Percentiles rank a stretch among this genome's conserved stretches.
phyloP scores from a whole-genome alignment of 352 stramenopile species.

The Globisporangium polare region DNA sequence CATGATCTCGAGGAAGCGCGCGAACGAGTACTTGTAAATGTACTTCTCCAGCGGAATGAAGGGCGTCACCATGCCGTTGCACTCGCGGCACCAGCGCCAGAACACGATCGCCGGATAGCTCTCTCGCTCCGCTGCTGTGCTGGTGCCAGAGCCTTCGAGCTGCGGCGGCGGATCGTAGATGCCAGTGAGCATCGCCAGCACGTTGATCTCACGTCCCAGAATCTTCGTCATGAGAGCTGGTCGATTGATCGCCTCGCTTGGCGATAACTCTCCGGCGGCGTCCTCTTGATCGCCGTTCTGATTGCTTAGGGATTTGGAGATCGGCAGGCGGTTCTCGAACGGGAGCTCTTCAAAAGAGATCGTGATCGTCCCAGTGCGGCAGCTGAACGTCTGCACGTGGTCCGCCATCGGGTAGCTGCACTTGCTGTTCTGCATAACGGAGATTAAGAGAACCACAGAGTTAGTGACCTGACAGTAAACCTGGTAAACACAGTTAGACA shows the following conservation, averaged over 20 bases:
- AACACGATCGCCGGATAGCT: conserved; percentile 86
- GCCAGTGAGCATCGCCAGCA: conserved; percentile 38
- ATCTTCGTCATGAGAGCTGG: conserved; percentile 22
- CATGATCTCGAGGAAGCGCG: conserved; percentile 96
- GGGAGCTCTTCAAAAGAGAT: conserved; percentile 84
- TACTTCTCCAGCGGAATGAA: conserved; percentile 86
- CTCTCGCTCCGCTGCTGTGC: conserved; percentile 24
- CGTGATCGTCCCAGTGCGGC: conserved; percentile 57
- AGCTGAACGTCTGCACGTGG: conserved; percentile 82
- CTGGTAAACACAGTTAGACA: background rate
- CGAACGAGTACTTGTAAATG: conserved; percentile 97
- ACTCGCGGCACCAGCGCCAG: conserved; percentile 97
- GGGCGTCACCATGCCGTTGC: conserved; percentile 90
- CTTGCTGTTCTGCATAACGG: conserved; percentile 50
- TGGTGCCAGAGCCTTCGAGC: conserved; percentile 3
- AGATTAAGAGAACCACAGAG: background rate
- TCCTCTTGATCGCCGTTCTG: conserved; percentile 27
- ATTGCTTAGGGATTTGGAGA: conserved; percentile 29
- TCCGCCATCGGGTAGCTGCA: conserved; percentile 80
- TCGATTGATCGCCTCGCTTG: conserved; percentile 12
- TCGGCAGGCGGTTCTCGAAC: conserved; percentile 40
- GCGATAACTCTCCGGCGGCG: conserved; percentile 13
- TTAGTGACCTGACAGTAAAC: conserved; percentile 5
- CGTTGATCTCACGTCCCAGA: conserved; percentile 37
- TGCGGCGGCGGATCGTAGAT: conserved; percentile 26